Evolutionary conservation across 2,329 filamentous ascomycete genomes (phyloP).

Genomic region (Alternaria sp.): DNA sequence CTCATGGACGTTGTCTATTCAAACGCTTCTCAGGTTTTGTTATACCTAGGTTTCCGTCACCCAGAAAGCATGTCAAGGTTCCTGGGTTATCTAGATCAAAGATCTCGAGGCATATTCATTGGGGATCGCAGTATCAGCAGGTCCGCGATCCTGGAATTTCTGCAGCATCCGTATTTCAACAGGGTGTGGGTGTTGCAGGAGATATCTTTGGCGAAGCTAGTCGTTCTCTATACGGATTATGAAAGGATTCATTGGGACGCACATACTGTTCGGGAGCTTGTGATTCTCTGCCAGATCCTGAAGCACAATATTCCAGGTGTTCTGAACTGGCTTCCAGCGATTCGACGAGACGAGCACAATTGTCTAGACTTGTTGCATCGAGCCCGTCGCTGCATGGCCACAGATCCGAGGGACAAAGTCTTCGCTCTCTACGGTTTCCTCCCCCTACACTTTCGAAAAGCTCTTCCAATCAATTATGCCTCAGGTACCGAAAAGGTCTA

Average conservation of each 20-base stretch:
- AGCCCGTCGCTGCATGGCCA: neutral
- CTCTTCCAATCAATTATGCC: neutral
- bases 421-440: neutral
- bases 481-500: neutral
- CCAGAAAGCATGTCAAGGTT: too few species aligned
- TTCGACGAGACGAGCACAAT: neutral
- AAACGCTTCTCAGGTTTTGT: neutral
- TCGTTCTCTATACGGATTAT: neutral
- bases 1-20: neutral
- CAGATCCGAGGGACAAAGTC: neutral
- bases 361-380: neutral
- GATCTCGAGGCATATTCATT: neutral
- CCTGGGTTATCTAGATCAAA: neutral
- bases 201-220: neutral
- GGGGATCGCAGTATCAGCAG: neutral
- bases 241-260: neutral
- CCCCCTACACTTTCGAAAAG: neutral
- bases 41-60: too few species aligned
- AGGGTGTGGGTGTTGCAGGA: neutral
- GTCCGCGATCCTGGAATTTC: accelerated
- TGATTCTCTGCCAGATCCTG: too few species aligned
- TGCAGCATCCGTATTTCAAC: neutral
- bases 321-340: neutral
- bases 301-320: too few species aligned
- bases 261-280: neutral